Conservation (phyloP, 768 basidiomycete species). For the Serendipita indica region DNA sequence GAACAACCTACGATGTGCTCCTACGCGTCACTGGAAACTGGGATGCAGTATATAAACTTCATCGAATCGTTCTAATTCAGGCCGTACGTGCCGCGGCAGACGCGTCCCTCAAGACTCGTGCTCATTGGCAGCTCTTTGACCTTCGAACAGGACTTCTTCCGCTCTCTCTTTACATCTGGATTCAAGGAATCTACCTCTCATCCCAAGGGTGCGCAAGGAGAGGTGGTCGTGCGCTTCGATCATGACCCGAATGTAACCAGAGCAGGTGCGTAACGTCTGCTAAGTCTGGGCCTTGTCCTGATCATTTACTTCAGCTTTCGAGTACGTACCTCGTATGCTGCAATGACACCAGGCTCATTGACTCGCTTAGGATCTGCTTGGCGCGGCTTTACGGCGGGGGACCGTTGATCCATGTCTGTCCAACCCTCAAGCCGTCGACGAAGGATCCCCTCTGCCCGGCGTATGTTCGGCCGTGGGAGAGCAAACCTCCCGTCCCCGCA, state of each 20-base stretch:
- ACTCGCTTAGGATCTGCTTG: conserved; percentile 59
- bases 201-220: conserved; percentile 27
- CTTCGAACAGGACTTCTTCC: conserved; percentile 60
- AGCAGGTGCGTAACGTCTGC: conserved; percentile 40
- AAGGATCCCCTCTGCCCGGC: conserved; percentile 55
- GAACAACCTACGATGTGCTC: conserved; percentile 63
- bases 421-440: conserved; percentile 47
- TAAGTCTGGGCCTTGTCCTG: conserved; percentile 11
- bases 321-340: conserved; percentile 42
- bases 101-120: background rate
- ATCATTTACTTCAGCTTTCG: conserved; percentile 48
- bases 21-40: conserved; percentile 52
- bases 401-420: conserved; percentile 53
- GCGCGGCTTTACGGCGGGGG: conserved; percentile 79
- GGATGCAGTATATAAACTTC: conserved; percentile 63
- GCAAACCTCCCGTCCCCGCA: conserved; percentile 26
- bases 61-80: conserved; percentile 79
- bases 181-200: conserved; percentile 37
- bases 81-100: conserved; percentile 35
- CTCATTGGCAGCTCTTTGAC: conserved; percentile 9
- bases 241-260: conserved; percentile 72
- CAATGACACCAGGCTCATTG: background rate
- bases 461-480: conserved; percentile 26
- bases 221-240: conserved; percentile 59
- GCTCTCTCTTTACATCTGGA: conserved; percentile 69